Evolutionary conservation across 257 asterid genomes (phyloP).

Genomic region (Paraleonurus japonicus): DNA sequence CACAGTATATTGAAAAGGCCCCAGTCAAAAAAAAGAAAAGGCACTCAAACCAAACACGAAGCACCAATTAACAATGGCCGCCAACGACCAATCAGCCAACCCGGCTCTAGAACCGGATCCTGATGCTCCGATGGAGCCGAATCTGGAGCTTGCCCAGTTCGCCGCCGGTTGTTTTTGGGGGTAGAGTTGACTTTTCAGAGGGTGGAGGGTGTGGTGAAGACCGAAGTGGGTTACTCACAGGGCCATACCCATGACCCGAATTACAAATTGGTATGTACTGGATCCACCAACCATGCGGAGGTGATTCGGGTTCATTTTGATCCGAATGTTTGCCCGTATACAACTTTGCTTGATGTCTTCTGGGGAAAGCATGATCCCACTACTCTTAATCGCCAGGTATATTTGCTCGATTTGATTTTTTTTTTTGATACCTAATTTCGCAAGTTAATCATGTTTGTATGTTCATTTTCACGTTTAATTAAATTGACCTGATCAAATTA

Average conservation of each 20-base stretch:
- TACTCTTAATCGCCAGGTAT: conserved; percentile 75
- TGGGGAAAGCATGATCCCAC: conserved; percentile 83
- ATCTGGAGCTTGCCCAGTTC: conserved; percentile 70
- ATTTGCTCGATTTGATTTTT: not conserved
- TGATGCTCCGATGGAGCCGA: conserved; percentile 42
- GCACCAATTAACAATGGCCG: conserved; percentile 46
- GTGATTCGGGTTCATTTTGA: conserved; percentile 72
- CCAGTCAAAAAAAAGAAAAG: no score
- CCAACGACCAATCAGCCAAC: conserved; percentile 40
- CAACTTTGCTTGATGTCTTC: conserved; percentile 59
- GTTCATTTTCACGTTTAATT: no score
- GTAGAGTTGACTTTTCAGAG: conserved; percentile 75
- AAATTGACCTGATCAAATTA: no score
- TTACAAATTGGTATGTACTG: conserved; percentile 63
- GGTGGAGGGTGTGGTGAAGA: conserved; percentile 69
- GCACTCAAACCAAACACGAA: not conserved
- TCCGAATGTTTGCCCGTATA: conserved; percentile 56
- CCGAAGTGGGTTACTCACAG: conserved; percentile 86
- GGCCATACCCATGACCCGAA: conserved; percentile 57
- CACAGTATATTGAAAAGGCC: conserved; percentile 1
- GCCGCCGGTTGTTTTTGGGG: conserved; percentile 90
- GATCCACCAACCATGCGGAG: conserved; percentile 74
- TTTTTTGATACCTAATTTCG: no score
- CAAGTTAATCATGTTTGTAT: no score
- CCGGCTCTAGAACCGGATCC: conserved; percentile 55